Evolutionary conservation across 495 filamentous ascomycete species (phyloP).

Genomic region (Halenospora varia): DNA sequence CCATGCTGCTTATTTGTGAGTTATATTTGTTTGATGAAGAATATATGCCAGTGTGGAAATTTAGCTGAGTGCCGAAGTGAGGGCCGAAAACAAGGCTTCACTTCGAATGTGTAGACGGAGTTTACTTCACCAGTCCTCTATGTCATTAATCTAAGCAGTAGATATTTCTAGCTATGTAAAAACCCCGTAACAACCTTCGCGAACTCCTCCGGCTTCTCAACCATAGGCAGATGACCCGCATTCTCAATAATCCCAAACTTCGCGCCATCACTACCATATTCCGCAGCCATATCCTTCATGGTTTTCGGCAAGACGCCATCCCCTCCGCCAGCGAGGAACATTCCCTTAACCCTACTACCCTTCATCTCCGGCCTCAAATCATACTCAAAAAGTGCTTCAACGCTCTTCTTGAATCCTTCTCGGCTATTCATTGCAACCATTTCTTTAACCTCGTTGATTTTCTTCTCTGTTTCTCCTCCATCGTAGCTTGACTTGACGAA

Average conservation of each 20-base stretch:
- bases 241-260: constrained; percentile 57
- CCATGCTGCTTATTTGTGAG: too few species aligned
- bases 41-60: too few species aligned
- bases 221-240: constrained; percentile 81
- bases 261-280: constrained; percentile 45
- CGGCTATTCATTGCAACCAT: constrained; percentile 63
- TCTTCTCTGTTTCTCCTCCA: constrained; percentile 35
- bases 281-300: constrained; percentile 66
- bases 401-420: constrained; percentile 63
- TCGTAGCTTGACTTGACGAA: constrained; percentile 62
- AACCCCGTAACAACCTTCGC: constrained; percentile 55
- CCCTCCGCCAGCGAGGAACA: constrained; percentile 65
- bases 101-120: too few species aligned
- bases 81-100: too few species aligned
- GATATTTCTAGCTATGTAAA: constrained; percentile 27
- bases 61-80: too few species aligned
- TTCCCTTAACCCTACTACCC: constrained; percentile 49
- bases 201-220: constrained; percentile 65
- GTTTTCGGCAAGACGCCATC: constrained; percentile 74
- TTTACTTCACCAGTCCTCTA: too few species aligned
- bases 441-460: constrained; percentile 48
- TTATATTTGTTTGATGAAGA: too few species aligned
- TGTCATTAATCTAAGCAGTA: too few species aligned
- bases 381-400: constrained; percentile 73
- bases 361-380: constrained; percentile 64